Percentiles rank a stretch among this genome's conserved stretches.
These are phyloP conservation scores for Ganoderma multipileum DNA, from an alignment of 1,284 basidiomycete genomes.

Conservation along the genomic window DNA sequence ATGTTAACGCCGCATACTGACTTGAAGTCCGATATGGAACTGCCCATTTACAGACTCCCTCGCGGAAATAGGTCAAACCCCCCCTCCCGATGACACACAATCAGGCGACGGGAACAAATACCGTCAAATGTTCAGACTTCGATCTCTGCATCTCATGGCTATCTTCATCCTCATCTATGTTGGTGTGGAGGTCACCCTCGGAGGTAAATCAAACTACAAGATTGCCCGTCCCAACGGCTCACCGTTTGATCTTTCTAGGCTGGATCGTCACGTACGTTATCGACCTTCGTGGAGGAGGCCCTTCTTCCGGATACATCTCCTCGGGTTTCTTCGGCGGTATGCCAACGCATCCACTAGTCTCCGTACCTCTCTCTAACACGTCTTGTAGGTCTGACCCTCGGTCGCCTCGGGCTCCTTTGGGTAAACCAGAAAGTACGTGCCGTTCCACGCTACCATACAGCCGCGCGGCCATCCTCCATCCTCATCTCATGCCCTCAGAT, in stretches of 20 bases:
- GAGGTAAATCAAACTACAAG: constrained; percentile 43
- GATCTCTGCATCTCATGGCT: constrained; percentile 50
- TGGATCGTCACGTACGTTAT: constrained; percentile 62
- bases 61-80: constrained; percentile 42
- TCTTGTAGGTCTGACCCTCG: constrained; percentile 49
- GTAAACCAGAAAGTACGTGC: constrained; percentile 52
- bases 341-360: not conserved
- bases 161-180: constrained; percentile 55
- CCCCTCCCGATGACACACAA: constrained; percentile 26
- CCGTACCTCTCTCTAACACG: too few species aligned
- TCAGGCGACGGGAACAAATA: constrained; percentile 40
- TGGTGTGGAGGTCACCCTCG: constrained; percentile 55
- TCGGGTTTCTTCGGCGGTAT: constrained; percentile 59
- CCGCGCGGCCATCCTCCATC: not conserved
- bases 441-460: too few species aligned
- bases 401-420: constrained; percentile 54
- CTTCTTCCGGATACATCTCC: constrained; percentile 56
- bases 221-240: too few species aligned
- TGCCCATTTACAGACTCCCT: constrained; percentile 36
- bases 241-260: too few species aligned
- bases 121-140: constrained; percentile 46
- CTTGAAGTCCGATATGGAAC: not conserved
- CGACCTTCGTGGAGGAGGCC: constrained; percentile 51
- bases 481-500: constrained; percentile 36
- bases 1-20: not conserved